phyloP scores from a whole-genome alignment of 2,329 filamentous ascomycete species.

The Pseudogymnoascus sp. region DNA sequence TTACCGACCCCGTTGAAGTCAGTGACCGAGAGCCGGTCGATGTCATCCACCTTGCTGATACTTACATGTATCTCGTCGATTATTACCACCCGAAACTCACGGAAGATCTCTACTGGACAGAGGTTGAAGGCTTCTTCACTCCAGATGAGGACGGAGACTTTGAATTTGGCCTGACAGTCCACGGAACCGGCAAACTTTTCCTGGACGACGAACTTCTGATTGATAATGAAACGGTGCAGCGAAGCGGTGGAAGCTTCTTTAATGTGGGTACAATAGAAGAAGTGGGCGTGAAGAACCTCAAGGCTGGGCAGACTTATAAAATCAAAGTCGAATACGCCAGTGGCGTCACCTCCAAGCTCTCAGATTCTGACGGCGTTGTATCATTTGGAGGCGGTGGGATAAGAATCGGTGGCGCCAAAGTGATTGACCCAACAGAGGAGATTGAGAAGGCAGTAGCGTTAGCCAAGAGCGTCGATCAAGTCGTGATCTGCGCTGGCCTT shows the following conservation, averaged over 20 bases:
- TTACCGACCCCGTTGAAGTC: slow-evolving; percentile 42
- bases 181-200: slow-evolving; percentile 31
- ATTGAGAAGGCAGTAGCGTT: slow-evolving; percentile 60
- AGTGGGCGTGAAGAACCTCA: slow-evolving; percentile 18
- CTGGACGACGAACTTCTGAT: slow-evolving; percentile 33
- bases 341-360: slow-evolving; percentile 46
- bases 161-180: slow-evolving; percentile 29
- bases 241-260: slow-evolving; percentile 25
- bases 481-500: slow-evolving; percentile 68
- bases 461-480: slow-evolving; percentile 64
- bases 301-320: slow-evolving; percentile 20
- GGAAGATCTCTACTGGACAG: slow-evolving; percentile 33
- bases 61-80: slow-evolving; percentile 42
- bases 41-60: slow-evolving; percentile 37
- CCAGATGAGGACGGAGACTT: slow-evolving; percentile 28
- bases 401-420: slow-evolving; percentile 53
- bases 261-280: slow-evolving; percentile 26
- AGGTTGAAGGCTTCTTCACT: slow-evolving; percentile 30
- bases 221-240: slow-evolving; percentile 30
- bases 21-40: slow-evolving; percentile 45
- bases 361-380: slow-evolving; percentile 40
- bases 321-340: slow-evolving; percentile 41
- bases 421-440: slow-evolving; percentile 50
- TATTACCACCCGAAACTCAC: slow-evolving; percentile 29
- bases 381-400: slow-evolving; percentile 51